Percentiles rank a stretch among this genome's conserved stretches.
phyloP scores from a whole-genome alignment of 2,329 filamentous ascomycete species.

The Monosporascus cannonballus region DNA sequence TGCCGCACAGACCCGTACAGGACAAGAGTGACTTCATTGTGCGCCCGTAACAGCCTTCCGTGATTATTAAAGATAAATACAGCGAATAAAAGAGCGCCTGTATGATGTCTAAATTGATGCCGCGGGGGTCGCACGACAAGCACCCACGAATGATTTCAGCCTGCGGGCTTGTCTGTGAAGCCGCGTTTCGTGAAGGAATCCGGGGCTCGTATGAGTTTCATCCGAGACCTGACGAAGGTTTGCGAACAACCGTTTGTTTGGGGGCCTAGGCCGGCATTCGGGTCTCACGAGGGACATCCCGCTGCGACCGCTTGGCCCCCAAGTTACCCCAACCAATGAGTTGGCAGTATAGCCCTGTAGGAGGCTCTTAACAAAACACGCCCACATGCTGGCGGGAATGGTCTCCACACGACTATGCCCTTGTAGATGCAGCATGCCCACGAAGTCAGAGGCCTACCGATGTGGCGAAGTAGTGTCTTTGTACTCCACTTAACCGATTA shows the following conservation, averaged over 20 bases:
- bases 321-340: conserved; percentile 27
- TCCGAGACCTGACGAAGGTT: neutral
- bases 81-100: neutral
- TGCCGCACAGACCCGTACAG: neutral
- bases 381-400: conserved; percentile 14
- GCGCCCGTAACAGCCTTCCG: neutral
- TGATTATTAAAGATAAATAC: neutral
- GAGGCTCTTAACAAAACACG: conserved; percentile 27
- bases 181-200: neutral
- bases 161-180: neutral
- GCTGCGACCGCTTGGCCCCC: conserved; percentile 15
- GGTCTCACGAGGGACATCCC: conserved; percentile 19
- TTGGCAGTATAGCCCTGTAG: conserved; percentile 11
- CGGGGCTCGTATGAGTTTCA: neutral
- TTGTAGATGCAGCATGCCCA: neutral
- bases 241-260: neutral
- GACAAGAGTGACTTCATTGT: neutral
- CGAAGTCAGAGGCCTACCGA: conserved; percentile 6
- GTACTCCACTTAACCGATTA: conserved; percentile 7
- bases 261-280: conserved; percentile 3
- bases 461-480: conserved; percentile 4
- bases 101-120: neutral
- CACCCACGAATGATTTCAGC: neutral
- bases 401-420: conserved; percentile 10
- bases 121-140: neutral